Base-by-base conservation (phyloP, 495 filamentous ascomycete species). In the Aspergillus conjunctus region DNA sequence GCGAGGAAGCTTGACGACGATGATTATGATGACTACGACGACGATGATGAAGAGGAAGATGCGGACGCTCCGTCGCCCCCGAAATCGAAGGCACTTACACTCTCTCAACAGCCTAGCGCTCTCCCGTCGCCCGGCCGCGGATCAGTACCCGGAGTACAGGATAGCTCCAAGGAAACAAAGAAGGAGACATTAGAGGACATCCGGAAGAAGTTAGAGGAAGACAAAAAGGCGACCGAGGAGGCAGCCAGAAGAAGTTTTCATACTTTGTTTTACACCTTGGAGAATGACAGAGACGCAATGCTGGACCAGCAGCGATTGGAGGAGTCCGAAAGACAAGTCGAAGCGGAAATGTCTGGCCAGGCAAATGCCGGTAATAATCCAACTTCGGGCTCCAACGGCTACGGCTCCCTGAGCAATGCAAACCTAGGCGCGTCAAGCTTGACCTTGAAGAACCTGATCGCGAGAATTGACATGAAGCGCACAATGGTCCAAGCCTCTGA, bases 391-490 rank as follows among this genome's bases (percentile, higher is more conserved):
- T 72, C 77, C 46, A 79, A 75, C 61, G 85, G 85, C 53, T 91
- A 93, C 64, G 93, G 94, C 61, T 92, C 90, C 17, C 79, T 99
- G 56, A 95, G 92, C 69, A 95, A 85, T 69, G 90, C 92, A 30
- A 97, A 98, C 73, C 83, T 99, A 11, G 94, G 94, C 68, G 92
- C 94, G 45, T 97, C 94, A n/a, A 98, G 92, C 68, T 77, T 99
- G 57, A 97, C 93, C 11, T 76, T 99, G 54, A 98, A 98, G 71
- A 92, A 99, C 71, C 83, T 99, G 41, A 97, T 99, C 64, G 90
- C 91, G 26, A 83, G 92, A 60, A 98, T 99, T 67, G 94, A 99
- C 77, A 83, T 88, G 66, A 91, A 96, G 75, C 87, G 94, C 55
- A 86, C 91, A 44, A 84, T 88, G 76, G 93, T 99, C 18, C 81